Evolutionary conservation across 371 early-diverging fungal species (phyloP), one percentile per base, ranked within the genome.

Genomic region (Basidiobolus meristosporus): DNA sequence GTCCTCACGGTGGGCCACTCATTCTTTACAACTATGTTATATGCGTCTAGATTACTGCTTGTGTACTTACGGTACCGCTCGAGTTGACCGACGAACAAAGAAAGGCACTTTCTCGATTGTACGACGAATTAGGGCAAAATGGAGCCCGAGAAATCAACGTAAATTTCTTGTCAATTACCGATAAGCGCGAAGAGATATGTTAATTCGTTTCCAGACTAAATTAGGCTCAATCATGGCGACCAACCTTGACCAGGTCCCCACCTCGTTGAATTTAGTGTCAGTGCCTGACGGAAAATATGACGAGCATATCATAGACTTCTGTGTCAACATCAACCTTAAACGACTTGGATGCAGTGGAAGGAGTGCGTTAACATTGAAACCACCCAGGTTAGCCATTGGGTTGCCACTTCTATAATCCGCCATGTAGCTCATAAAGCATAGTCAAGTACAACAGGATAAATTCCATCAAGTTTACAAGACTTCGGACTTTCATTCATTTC

Each of bases 201-300:
- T 39, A 11, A 29, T 31, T 28, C 23, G 26, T 20, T 31, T 21
- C 6, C 56, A 67, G 69, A 72, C 73, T n/a, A 51, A 51, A 0
- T 34, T 59, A 39, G 76, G 73, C 12, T 59, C 63, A 21, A 67
- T 75, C 11, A 53, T 66, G 44, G 50, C 71, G 10, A 70, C 70
- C 1, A 67, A 72, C 47, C 62, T 68, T 28, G 67, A 65, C 28
- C 54, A 64, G 34, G 53, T 75, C 36, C 55, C 68, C 1, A 65
- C 64, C 22, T 60, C 67, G 16, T 65, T 68, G 50, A 70, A 72
- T 46, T 68, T 67, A 51, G 65, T 75, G 0, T 54, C 67, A 0
- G 61, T 75, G 7, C 70, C 71, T 23, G 63, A 65, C 36, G 73
- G 76, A 17, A 70, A 75, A 43, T 72, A 67, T 47, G 69, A 75